Evolutionary conservation across 2,329 filamentous ascomycete genomes (phyloP).

Genomic region (Sarocladium oryzae): DNA sequence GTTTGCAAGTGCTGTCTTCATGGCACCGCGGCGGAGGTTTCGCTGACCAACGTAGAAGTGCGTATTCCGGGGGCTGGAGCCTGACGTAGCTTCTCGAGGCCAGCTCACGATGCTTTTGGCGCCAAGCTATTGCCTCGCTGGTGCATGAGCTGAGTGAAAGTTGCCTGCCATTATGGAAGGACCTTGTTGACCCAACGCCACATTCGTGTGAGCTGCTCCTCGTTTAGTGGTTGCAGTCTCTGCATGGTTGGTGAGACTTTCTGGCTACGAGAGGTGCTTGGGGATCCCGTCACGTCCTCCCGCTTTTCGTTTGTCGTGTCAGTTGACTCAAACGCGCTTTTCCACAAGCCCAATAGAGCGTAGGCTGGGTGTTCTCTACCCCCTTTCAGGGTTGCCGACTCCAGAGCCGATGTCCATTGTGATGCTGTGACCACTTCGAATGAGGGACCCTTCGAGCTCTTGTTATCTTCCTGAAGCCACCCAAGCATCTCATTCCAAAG

Average conservation of each 20-base stretch:
- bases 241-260: conserved; percentile 12
- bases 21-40: too few species aligned
- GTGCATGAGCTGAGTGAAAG: neutral
- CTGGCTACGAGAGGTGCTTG: conserved; percentile 12
- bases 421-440: conserved; percentile 12
- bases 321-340: conserved; percentile 9
- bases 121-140: neutral
- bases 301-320: neutral
- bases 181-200: conserved; percentile 17
- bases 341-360: conserved; percentile 18
- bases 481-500: conserved; percentile 17
- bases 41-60: too few species aligned
- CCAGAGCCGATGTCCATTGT: conserved; percentile 16
- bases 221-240: conserved; percentile 12
- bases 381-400: conserved; percentile 8
- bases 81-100: neutral
- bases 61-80: neutral
- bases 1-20: neutral
- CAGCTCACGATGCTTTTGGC: neutral
- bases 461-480: conserved; percentile 12
- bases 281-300: neutral
- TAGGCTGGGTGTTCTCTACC: conserved; percentile 15
- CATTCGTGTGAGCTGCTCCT: conserved; percentile 14
- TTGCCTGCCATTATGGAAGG: neutral
- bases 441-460: too few species aligned